phyloP scores from a whole-genome alignment of 2,329 filamentous ascomycete genomes.

The Aspergillus uvarum region DNA sequence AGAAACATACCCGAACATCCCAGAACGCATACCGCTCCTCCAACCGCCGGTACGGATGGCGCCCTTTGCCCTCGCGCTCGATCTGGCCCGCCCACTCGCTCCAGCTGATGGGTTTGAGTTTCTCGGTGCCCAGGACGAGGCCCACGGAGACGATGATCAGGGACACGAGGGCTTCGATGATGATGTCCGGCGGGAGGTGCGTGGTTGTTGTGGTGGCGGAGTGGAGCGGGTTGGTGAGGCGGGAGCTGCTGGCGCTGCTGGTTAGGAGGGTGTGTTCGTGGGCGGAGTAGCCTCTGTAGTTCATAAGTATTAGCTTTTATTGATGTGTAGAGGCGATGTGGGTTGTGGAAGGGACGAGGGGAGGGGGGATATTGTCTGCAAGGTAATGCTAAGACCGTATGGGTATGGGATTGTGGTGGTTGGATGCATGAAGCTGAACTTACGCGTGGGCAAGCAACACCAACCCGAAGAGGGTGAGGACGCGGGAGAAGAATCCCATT shows the following conservation, averaged over 20 bases:
- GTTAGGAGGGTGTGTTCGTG: conserved; percentile 83
- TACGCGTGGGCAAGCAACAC: conserved; percentile 85
- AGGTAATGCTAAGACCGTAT: too few species aligned
- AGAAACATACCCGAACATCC: conserved; percentile 70
- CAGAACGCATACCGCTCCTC: conserved; percentile 82
- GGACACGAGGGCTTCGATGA: conserved; percentile 78
- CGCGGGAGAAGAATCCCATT: conserved; percentile 69
- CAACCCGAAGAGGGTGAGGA: conserved; percentile 71
- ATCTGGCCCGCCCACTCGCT: conserved; percentile 73
- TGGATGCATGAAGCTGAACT: conserved; percentile 34
- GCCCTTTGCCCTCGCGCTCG: conserved; percentile 64
- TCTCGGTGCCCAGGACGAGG: conserved; percentile 73
- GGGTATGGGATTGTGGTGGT: too few species aligned
- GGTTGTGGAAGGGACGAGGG: not conserved
- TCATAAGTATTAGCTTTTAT: not conserved
- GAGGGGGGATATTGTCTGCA: too few species aligned
- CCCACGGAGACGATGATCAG: conserved; percentile 79
- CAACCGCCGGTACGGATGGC: conserved; percentile 76
- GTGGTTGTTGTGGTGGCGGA: not conserved
- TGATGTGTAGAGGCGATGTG: too few species aligned
- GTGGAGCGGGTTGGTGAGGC: conserved; percentile 23
- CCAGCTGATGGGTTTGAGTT: conserved; percentile 83
- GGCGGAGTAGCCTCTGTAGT: conserved; percentile 83
- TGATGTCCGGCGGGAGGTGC: conserved; percentile 78
- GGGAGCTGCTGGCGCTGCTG: conserved; percentile 51